Evolutionary conservation across 495 filamentous ascomycete genomes (phyloP), one percentile per base, ranked within the genome.

Genomic region (Aspergillus conjunctus): DNA sequence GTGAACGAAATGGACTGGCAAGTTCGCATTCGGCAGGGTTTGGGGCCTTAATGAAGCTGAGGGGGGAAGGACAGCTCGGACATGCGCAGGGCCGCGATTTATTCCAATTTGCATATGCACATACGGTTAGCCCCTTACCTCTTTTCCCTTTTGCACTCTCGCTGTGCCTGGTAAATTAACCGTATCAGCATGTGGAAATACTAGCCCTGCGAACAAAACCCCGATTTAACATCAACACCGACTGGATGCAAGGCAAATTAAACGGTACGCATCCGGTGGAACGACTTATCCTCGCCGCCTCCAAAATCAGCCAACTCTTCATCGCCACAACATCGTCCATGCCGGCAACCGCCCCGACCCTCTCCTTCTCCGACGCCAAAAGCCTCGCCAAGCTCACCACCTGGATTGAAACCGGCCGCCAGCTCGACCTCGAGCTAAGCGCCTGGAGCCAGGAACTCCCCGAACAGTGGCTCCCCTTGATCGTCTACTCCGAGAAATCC

Each of bases 21-120:
- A 73, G 79, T 66, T 76, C 77, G 34, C 72, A 80, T 66, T 74
- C 74, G 4, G 73, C 70, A 8, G 77, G 77, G 0, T 73, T 80
- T 59, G 76, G 77, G 54, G 66, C 76, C 6, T 57, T 80, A 26
- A 73, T 72, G 66, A 74, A 71, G 54, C 44, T 78, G 30, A 68
- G 76, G 59, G 76, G 75, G 7, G 59, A 70, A 44, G 54, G 63
- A 14, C 74, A 75, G 56, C 34, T 78, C 17, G 65, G 62, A 34
- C 45, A 74, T 56, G 63, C 65, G 21, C 70, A 67, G 30, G 75
- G 77, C 30, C 66, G 75, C n/a, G 74, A 71, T 62, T 63, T 80
- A 61, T 78, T 80, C 39, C 71, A 66, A 30, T 79, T 76, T 66
- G 77, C 75, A 31, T 79, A 73, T 68, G 65, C 71, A 15, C 76